Percentiles rank a stretch among this genome's conserved stretches.
Conservation (phyloP, 371 early-diverging fungal genomes). For the Rhizopus sp. region DNA sequence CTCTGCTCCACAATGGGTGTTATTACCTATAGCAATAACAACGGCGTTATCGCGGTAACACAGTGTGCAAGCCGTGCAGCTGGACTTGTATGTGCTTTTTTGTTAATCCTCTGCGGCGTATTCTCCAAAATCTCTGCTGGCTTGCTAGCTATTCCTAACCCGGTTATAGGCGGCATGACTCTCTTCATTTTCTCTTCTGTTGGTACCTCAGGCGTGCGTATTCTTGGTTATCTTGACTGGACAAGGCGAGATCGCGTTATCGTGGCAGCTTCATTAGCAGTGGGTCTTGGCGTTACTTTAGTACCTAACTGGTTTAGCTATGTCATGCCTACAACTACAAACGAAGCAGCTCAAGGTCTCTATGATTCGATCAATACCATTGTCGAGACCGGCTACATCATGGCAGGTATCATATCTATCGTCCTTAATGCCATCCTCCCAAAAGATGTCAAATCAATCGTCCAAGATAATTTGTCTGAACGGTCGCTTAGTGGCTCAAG, state of each 20-base stretch:
- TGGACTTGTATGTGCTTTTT: slow-evolving; percentile 56
- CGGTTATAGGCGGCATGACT: slow-evolving; percentile 65
- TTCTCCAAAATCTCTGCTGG: slow-evolving; percentile 61
- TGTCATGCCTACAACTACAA: slow-evolving; percentile 45
- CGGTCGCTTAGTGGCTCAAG: not conserved
- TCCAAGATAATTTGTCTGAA: not conserved
- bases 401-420: slow-evolving; percentile 55
- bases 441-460: slow-evolving; percentile 13
- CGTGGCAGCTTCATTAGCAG: slow-evolving; percentile 44
- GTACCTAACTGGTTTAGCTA: slow-evolving; percentile 59
- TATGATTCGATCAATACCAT: slow-evolving; percentile 54
- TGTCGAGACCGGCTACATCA: slow-evolving; percentile 56
- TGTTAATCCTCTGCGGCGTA: slow-evolving; percentile 57
- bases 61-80: slow-evolving; percentile 60
- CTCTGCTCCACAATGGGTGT: slow-evolving; percentile 56
- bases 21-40: slow-evolving; percentile 62
- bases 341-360: slow-evolving; percentile 48
- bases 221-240: slow-evolving; percentile 59
- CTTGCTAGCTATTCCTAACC: slow-evolving; percentile 56
- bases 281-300: slow-evolving; percentile 56
- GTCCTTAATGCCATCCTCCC: slow-evolving; percentile 53
- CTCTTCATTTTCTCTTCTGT: slow-evolving; percentile 61
- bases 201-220: slow-evolving; percentile 60
- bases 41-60: slow-evolving; percentile 63
- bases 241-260: slow-evolving; percentile 64